Base-by-base conservation (phyloP, 768 basidiomycete species). In the Tremella yokohamensis region DNA sequence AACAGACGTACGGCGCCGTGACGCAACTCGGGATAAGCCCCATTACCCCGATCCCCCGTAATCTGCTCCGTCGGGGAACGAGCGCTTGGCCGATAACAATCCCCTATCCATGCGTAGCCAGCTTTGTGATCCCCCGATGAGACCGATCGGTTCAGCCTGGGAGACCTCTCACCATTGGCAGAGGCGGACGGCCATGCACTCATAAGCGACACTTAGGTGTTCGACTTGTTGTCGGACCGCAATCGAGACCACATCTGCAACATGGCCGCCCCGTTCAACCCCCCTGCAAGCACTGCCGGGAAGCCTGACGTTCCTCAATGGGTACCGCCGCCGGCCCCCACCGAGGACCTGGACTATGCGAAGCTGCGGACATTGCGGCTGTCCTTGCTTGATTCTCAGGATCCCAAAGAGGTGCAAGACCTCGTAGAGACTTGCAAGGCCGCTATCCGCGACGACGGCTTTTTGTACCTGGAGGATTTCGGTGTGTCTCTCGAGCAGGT, bases 371-470 rank as follows among this genome's bases (percentile, higher is more conserved):
- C 61, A 3, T 58, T 70, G 55, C 61, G 67, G 20, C 53, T 70
- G n/a, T 53, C 55, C 4, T 52, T 60, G 2, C 34, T 70, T 18
- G 65, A 70, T 47, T 50, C 54, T 2, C 51, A 38, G 3, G 63
- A 66, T 18, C 60, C 65, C 0, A 25, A n/a, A 3, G 58, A 56
- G 8, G 47, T 51, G 3, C 40, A 57, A 19, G 26, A 59, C 15
- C 61, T 69, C 8, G 60, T 69, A 18, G 60, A 63, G 6, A 47
- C 38, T 2, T 52, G 56, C 34, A 66, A 64, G 49, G 29, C 22
- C 16, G 65, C 65, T 11, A 64, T 69, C 40, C 40, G 47, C 26
- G 63, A 58, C 0, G 68, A 70, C 34, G 68, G 68, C n/a, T 70
- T 70, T 47, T 20, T 70, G 13, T 64, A 56, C 53, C 52, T 70